phyloP scores from a whole-genome alignment of 257 asterid genomes.

The Lavandula angustifolia region DNA sequence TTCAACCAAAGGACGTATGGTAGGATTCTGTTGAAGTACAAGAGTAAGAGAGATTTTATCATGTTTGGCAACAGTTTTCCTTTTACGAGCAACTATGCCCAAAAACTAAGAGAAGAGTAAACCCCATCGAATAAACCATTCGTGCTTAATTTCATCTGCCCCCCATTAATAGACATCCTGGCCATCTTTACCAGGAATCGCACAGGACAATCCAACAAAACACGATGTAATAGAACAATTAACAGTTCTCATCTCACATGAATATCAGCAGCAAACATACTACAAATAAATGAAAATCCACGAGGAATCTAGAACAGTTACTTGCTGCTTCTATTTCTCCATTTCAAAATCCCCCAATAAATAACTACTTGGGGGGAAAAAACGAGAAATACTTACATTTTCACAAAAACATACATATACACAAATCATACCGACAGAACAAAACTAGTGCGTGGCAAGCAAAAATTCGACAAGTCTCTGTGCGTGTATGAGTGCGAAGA shows the following conservation, averaged over 20 bases:
- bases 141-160: not conserved
- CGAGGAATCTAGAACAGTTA: not conserved
- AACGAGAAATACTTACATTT: not conserved
- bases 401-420: not conserved
- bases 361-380: not conserved
- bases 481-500: not conserved
- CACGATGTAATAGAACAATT: not conserved
- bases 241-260: slow-evolving; percentile 4
- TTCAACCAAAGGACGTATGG: slow-evolving; percentile 78
- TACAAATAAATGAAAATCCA: not conserved
- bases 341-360: slow-evolving; percentile 17
- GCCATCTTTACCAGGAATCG: not conserved
- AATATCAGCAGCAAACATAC: not conserved
- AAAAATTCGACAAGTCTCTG: not conserved
- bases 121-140: not conserved
- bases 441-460: not conserved
- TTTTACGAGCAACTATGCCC: slow-evolving; percentile 1
- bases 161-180: not conserved
- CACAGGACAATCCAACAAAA: slow-evolving; percentile 3
- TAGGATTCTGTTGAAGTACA: slow-evolving; percentile 70
- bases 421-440: not conserved
- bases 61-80: slow-evolving; percentile 13
- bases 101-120: not conserved
- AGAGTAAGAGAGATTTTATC: slow-evolving; percentile 20
- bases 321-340: slow-evolving; percentile 6